phyloP scores from a whole-genome alignment of 768 basidiomycete species.

The Boletus sp. region DNA sequence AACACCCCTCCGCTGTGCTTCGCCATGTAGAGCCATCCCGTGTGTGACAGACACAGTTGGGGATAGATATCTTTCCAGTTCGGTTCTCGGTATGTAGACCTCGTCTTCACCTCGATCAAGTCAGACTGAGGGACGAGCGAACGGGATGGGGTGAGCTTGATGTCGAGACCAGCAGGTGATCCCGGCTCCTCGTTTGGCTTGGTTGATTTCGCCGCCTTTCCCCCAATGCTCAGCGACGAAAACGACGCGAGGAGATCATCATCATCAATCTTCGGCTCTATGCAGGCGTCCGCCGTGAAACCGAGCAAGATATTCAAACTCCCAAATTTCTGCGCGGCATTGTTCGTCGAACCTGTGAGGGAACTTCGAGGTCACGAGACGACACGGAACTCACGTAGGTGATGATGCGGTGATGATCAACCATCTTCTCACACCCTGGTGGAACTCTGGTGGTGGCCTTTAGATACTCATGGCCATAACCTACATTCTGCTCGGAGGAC shows the following conservation, averaged over 20 bases:
- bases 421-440: conserved; percentile 45
- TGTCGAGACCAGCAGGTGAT: conserved; percentile 8
- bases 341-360: not conserved
- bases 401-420: conserved; percentile 62
- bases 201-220: not conserved
- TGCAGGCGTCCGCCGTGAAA: conserved; percentile 50
- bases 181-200: not conserved
- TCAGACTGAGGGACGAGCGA: conserved; percentile 34
- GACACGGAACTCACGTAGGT: conserved; percentile 48
- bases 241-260: conserved; percentile 28
- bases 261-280: conserved; percentile 16
- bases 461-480: conserved; percentile 63
- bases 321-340: conserved; percentile 45
- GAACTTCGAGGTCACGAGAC: not conserved
- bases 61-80: conserved; percentile 63
- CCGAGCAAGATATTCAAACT: conserved; percentile 57
- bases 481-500: conserved; percentile 28
- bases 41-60: conserved; percentile 69
- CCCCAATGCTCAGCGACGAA: conserved; percentile 20
- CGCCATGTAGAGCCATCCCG: conserved; percentile 56
- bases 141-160: conserved; percentile 26
- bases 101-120: conserved; percentile 37
- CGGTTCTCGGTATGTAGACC: conserved; percentile 27
- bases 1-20: conserved; percentile 57
- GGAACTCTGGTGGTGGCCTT: conserved; percentile 48